Conservation (phyloP, 352 stramenopile species). For the Phytophthora citricola region DNA sequence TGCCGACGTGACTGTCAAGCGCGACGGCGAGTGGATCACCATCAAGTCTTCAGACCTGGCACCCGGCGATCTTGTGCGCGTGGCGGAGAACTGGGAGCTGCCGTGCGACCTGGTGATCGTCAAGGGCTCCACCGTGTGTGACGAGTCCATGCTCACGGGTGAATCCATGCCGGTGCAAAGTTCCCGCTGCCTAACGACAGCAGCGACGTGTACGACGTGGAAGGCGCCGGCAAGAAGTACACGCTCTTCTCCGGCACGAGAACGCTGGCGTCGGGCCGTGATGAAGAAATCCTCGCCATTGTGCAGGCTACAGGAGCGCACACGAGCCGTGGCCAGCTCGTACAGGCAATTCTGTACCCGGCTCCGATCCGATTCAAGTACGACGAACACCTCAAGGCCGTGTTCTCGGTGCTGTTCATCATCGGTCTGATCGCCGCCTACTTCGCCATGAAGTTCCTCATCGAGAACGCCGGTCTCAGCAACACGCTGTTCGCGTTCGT, state of each 20-base stretch:
- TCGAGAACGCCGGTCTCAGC: conserved; percentile 65
- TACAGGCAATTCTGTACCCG: conserved; percentile 89
- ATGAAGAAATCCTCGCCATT: conserved; percentile 76
- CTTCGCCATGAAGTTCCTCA: conserved; percentile 80
- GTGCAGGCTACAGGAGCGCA: conserved; percentile 85
- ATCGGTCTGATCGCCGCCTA: conserved; percentile 79
- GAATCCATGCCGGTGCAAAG: conserved; percentile 92
- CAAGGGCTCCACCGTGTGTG: conserved; percentile 70
- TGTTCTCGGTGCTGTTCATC: conserved; percentile 82
- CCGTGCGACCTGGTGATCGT: conserved; percentile 78
- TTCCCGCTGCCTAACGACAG: conserved; percentile 63
- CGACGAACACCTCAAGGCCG: conserved; percentile 87
- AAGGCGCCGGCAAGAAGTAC: conserved; percentile 80
- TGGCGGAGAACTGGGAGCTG: conserved; percentile 73
- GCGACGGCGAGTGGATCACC: conserved; percentile 56
- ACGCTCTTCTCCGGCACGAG: conserved; percentile 89
- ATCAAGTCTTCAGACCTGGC: conserved; percentile 61
- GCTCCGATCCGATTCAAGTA: conserved; percentile 92
- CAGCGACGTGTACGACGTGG: conserved; percentile 56
- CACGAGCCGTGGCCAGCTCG: conserved; percentile 85
- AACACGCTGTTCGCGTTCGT: conserved; percentile 77
- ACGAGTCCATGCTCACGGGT: conserved; percentile 81
- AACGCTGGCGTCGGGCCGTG: conserved; percentile 68
- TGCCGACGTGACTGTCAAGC: conserved; percentile 72
- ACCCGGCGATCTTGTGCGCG: conserved; percentile 71